Evolutionary conservation across 192 early-diverging fungal genomes (phyloP), one percentile per base, ranked within the genome.

Genomic region (Chytriomyces sp.): DNA sequence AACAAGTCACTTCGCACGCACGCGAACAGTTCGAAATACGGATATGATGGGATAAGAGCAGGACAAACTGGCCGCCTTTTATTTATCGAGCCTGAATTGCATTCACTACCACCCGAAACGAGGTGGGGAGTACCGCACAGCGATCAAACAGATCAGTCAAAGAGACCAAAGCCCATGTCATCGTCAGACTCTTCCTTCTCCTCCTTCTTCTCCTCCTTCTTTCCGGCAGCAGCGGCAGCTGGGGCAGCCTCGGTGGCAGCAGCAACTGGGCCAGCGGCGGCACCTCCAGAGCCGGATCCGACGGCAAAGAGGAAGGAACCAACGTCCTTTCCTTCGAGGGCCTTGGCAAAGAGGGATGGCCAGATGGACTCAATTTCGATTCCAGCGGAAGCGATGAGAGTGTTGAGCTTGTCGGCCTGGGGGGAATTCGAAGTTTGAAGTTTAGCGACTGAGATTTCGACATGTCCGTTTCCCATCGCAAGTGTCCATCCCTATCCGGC

Each of bases 311-410:
- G 88, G 86, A 97, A 90, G 82, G 92, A 90, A 81, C 83, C 88
- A 72, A 99, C 82, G 86, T 97, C 92, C 89, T 94, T 92, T 78
- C 95, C 95, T 76, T 88, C 94, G 80, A 99, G 92, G 70, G 97
- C 97, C 93, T 99, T 99, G 88, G 97, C 94, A 89, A 97, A 98
- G 80, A 98, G 89, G 84, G 82, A 88, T 82, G 93, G 92, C 95
- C 95, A 98, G 92, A 98, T 93, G 76, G 94, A 84, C 87, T 98
- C 96, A 79, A 97, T 91, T 61, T 92, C 88, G 77, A 95, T 78
- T 84, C 94, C 94, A 75, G 97, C 95, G 73, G 96, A 94, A 82
- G 91, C 92, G 87, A 93, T 92, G 87, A 99, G 87, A 67, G 93
- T 86, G 86, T 89, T 87, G 73, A 99, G 90, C 91, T 96, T 96